Conservation (phyloP, 495 filamentous ascomycete species). For the Pyrenula massariospora region DNA sequence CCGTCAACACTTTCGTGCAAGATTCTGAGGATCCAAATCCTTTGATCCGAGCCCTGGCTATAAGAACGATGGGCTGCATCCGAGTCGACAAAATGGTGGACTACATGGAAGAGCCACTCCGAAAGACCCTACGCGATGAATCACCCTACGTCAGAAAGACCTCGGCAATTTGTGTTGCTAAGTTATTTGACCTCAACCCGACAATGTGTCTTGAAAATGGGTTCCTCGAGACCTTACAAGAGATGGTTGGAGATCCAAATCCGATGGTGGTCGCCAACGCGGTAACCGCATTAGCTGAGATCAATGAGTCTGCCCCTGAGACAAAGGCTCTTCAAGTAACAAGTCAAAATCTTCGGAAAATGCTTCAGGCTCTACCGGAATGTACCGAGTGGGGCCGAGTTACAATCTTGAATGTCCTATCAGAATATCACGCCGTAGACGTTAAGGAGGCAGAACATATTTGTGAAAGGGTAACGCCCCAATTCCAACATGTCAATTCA, state of each 20-base stretch:
- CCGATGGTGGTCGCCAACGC: conserved; percentile 98
- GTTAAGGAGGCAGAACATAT: conserved; percentile 97
- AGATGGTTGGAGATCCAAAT: conserved; percentile 94
- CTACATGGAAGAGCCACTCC: conserved; percentile 97
- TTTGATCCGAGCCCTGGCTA: conserved; percentile 84
- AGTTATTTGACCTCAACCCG: conserved; percentile 92
- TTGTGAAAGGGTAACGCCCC: conserved; percentile 87
- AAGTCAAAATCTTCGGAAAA: conserved; percentile 72
- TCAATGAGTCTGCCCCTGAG: conserved; percentile 80
- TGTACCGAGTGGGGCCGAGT: conserved; percentile 99
- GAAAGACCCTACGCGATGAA: conserved; percentile 94
- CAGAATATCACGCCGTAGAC: conserved; percentile 76
- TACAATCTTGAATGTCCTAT: conserved; percentile 80
- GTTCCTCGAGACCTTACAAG: conserved; percentile 90
- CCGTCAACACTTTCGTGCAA: conserved; percentile 98
- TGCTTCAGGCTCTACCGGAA: conserved; percentile 94
- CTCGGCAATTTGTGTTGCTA: conserved; percentile 93
- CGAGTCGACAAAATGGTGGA: conserved; percentile 99
- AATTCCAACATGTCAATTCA: conserved; percentile 98
- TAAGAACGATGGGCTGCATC: conserved; percentile 99
- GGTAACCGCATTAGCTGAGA: conserved; percentile 87
- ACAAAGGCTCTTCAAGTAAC: conserved; percentile 77
- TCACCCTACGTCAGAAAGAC: conserved; percentile 98
- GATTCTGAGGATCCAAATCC: conserved; percentile 98
- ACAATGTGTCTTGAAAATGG: conserved; percentile 90